phyloP scores from a whole-genome alignment of 2,329 filamentous ascomycete genomes.

The Periconia sp. region DNA sequence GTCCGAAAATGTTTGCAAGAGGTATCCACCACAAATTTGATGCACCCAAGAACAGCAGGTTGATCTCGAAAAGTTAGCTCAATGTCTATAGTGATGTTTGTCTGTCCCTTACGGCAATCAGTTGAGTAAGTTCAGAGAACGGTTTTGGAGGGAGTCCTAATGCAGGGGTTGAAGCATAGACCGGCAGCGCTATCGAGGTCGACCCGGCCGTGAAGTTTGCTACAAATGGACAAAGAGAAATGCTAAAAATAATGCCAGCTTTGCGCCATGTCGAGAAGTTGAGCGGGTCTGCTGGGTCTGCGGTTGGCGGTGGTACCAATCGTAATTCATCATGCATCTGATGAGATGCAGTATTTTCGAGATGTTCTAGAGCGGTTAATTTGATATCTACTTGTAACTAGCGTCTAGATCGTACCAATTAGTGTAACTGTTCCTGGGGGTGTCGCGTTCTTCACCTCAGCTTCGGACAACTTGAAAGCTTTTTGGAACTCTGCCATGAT shows the following conservation, averaged over 20 bases:
- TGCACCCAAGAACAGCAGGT: slow-evolving; percentile 42
- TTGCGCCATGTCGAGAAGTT: slow-evolving; percentile 45
- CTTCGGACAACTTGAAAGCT: slow-evolving; percentile 43
- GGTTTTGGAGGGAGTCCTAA: slow-evolving; percentile 32
- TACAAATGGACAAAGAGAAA: slow-evolving; percentile 43
- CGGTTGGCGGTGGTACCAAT: slow-evolving; percentile 43
- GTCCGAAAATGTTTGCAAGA: slow-evolving; percentile 44
- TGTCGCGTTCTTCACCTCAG: slow-evolving; percentile 40
- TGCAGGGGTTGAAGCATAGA: slow-evolving; percentile 35
- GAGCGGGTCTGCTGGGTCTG: slow-evolving; percentile 44
- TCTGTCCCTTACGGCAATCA: slow-evolving; percentile 32
- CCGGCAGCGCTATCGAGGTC: slow-evolving; percentile 39
- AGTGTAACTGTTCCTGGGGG: slow-evolving; percentile 45
- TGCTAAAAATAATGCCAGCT: slow-evolving; percentile 34
- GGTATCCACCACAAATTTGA: slow-evolving; percentile 48
- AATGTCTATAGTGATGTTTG: background rate
- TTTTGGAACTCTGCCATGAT: background rate
- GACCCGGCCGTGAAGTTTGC: slow-evolving; percentile 42
- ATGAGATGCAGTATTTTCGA: slow-evolving; percentile 33
- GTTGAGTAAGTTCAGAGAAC: slow-evolving; percentile 37
- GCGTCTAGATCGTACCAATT: slow-evolving; percentile 31
- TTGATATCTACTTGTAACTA: background rate
- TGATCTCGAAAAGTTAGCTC: slow-evolving; percentile 10
- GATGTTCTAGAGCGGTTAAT: slow-evolving; percentile 22
- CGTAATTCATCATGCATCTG: slow-evolving; percentile 39